phyloP scores from a whole-genome alignment of 805 yeast species.

The Wickerhamomyces ciferrii region DNA sequence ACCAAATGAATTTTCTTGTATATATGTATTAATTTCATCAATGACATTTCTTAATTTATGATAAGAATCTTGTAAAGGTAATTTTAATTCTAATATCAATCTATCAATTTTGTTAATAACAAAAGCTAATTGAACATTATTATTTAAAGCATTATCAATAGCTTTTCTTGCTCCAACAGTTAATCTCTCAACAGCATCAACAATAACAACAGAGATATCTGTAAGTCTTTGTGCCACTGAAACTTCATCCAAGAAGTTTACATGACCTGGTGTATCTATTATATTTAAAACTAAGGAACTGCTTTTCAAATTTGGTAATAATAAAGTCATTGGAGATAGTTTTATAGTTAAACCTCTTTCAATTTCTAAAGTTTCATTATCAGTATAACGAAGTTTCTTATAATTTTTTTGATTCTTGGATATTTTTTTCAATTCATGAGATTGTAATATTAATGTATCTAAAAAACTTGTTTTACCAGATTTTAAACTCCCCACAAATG shows the following conservation, averaged over 20 bases:
- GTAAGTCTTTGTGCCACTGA: slow-evolving; percentile 48
- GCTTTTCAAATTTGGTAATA: slow-evolving; percentile 46
- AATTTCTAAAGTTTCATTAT: slow-evolving; percentile 62
- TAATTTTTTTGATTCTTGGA: slow-evolving; percentile 58
- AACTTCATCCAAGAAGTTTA: slow-evolving; percentile 74
- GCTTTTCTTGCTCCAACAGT: slow-evolving; percentile 48
- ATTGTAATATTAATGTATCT: slow-evolving; percentile 61
- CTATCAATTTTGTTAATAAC: slow-evolving; percentile 83
- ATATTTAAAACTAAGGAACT: slow-evolving; percentile 58
- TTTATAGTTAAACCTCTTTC: slow-evolving; percentile 68
- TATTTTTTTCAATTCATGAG: slow-evolving; percentile 44
- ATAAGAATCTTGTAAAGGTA: slow-evolving; percentile 73
- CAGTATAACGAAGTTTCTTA: slow-evolving; percentile 73
- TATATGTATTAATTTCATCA: slow-evolving; percentile 56
- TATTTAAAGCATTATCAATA: slow-evolving; percentile 45
- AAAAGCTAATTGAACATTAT: slow-evolving; percentile 48
- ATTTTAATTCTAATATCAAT: slow-evolving; percentile 68
- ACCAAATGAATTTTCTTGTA: slow-evolving; percentile 30
- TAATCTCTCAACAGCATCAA: slow-evolving; percentile 87
- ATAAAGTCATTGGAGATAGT: slow-evolving; percentile 53
- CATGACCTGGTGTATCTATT: slow-evolving; percentile 91
- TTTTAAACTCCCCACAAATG: slow-evolving; percentile 74
- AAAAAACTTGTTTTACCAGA: slow-evolving; percentile 83
- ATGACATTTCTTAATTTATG: slow-evolving; percentile 57
- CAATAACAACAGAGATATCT: slow-evolving; percentile 64